Percentiles rank a stretch among this genome's conserved stretches.
Evolutionary conservation across 768 basidiomycete genomes (phyloP).

Genomic region (Bullera alba): DNA sequence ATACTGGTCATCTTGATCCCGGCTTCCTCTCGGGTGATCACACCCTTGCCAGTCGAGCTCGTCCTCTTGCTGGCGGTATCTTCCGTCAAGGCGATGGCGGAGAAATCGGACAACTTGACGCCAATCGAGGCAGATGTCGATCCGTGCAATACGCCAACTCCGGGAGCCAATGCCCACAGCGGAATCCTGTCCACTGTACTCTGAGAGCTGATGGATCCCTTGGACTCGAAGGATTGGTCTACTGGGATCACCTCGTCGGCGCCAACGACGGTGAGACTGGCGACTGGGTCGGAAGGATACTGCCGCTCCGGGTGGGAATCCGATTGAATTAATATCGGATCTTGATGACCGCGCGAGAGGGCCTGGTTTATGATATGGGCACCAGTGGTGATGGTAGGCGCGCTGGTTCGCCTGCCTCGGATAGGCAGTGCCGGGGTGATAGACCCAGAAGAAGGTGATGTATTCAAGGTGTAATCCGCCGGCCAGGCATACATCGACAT

Average conservation of each 20-base stretch:
- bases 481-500: slow-evolving; percentile 43
- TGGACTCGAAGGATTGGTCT: neutral
- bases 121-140: slow-evolving; percentile 31
- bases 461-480: neutral
- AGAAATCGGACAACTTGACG: slow-evolving; percentile 33
- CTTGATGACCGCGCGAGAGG: too few species aligned
- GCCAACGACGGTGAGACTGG: slow-evolving; percentile 24
- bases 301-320: neutral
- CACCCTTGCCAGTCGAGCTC: neutral
- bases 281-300: slow-evolving; percentile 28
- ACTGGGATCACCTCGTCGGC: neutral
- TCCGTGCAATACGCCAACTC: slow-evolving; percentile 30
- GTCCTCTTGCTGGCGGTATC: neutral
- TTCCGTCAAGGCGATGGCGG: slow-evolving; percentile 33
- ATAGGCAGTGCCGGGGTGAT: neutral
- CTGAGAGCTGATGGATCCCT: neutral
- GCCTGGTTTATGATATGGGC: too few species aligned
- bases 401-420: neutral
- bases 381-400: neutral
- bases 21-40: neutral
- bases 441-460: neutral
- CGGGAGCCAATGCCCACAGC: slow-evolving; percentile 34
- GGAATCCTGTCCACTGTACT: slow-evolving; percentile 21
- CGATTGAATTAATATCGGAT: neutral
- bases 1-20: neutral